A percentile compares a stretch with the other conserved stretches of the same genome.
These are phyloP conservation scores for Cercospora brassicicola DNA, from an alignment of 2,329 filamentous ascomycete species.

Conservation along the genomic window DNA sequence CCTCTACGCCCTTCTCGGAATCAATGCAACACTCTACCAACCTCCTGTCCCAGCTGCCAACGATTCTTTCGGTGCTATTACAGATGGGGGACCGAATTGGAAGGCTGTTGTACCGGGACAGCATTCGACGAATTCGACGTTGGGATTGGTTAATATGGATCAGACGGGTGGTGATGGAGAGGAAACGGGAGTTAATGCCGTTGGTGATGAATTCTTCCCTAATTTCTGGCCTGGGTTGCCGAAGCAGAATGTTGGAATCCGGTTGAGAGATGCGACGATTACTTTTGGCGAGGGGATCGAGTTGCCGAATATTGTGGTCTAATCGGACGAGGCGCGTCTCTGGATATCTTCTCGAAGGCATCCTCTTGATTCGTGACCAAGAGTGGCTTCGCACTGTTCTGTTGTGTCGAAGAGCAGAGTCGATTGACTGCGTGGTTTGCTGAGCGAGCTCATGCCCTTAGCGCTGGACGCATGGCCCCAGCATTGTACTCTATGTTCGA, in stretches of 20 bases:
- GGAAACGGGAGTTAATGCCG: conserved; percentile 16
- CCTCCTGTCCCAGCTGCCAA: conserved; percentile 20
- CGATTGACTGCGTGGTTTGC: background rate
- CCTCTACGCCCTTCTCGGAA: conserved; percentile 20
- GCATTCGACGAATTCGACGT: conserved; percentile 9
- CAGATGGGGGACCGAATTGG: conserved; percentile 12
- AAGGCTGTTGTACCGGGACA: conserved; percentile 23
- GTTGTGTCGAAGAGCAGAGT: background rate
- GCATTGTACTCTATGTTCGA: background rate
- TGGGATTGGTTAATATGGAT: conserved; percentile 19
- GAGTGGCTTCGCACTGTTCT: background rate
- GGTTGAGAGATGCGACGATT: conserved; percentile 15
- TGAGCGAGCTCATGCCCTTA: background rate
- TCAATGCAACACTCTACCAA: conserved; percentile 23
- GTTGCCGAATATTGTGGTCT: background rate
- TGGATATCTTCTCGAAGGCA: background rate
- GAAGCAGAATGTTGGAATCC: conserved; percentile 12
- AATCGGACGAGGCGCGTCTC: background rate
- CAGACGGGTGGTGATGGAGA: conserved; percentile 21
- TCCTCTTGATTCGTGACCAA: background rate
- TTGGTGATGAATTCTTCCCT: conserved; percentile 19
- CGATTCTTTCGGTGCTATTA: conserved; percentile 18
- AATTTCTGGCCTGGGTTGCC: conserved; percentile 20
- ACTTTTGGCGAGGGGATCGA: conserved; percentile 14
- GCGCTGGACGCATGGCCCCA: too few relatives aligned